Evolutionary conservation across 129 eudicot genomes (phyloP).

Genomic region (Solidago caesia): DNA sequence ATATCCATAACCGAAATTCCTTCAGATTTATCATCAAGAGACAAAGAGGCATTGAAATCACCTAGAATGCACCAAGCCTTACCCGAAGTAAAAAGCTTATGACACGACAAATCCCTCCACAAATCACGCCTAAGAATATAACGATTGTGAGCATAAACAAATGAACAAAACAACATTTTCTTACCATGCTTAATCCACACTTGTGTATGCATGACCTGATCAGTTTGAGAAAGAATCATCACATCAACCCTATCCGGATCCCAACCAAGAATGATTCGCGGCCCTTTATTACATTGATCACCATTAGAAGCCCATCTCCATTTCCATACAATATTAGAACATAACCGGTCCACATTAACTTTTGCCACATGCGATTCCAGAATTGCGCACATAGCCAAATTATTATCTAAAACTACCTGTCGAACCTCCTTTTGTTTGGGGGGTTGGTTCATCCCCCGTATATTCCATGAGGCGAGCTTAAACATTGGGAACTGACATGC

Average conservation of each 20-base stretch:
- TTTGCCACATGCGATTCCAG: neutral
- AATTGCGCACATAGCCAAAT: no score
- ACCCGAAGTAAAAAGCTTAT: neutral
- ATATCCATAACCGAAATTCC: neutral
- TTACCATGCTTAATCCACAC: accelerated
- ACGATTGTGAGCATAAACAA: neutral
- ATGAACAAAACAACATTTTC: neutral
- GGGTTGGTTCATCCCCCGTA: no score
- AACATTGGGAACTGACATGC: no score
- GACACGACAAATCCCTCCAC: neutral
- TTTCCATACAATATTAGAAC: accelerated
- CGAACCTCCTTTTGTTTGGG: no score
- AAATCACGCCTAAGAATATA: neutral
- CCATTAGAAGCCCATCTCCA: neutral
- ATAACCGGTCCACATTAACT: no score
- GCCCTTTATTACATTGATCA: neutral
- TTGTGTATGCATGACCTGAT: neutral
- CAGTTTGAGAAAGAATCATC: no score
- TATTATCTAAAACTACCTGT: no score
- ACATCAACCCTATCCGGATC: neutral
- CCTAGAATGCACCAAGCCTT: neutral
- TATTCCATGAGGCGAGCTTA: no score
- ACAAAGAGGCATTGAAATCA: neutral
- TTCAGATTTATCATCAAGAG: neutral
- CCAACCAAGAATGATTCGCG: neutral